These are phyloP conservation scores for Aphanomyces invadans DNA, from an alignment of 352 stramenopile genomes.

Conservation along the genomic window DNA sequence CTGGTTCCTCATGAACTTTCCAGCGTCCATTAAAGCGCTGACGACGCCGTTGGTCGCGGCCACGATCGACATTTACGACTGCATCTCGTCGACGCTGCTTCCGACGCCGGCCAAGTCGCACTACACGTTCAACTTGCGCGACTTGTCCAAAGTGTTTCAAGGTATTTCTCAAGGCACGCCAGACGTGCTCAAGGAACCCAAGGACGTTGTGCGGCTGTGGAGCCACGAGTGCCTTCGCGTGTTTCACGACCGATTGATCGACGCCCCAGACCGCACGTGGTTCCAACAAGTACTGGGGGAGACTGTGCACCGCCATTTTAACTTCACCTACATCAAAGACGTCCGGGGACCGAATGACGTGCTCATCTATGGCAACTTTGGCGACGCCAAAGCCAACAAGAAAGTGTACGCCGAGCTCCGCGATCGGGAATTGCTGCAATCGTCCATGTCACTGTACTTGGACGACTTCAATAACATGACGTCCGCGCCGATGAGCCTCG, in stretches of 20 bases:
- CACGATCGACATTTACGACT: constrained; percentile 91
- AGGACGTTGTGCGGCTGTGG: constrained; percentile 85
- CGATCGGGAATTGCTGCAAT: constrained; percentile 67
- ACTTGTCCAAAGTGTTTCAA: constrained; percentile 91
- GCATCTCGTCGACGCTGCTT: constrained; percentile 81
- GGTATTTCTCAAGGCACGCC: constrained; percentile 78
- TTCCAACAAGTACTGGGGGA: constrained; percentile 63
- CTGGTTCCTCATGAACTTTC: constrained; percentile 85
- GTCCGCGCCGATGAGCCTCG: constrained; percentile 88
- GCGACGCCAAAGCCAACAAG: constrained; percentile 52
- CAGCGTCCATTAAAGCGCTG: constrained; percentile 71
- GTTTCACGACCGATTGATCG: constrained; percentile 87
- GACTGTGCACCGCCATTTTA: constrained; percentile 72
- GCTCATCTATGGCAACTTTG: constrained; percentile 88
- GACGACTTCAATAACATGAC: constrained; percentile 95
- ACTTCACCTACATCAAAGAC: constrained; percentile 59
- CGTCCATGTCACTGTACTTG: constrained; percentile 87
- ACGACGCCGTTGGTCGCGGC: constrained; percentile 57
- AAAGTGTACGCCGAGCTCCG: constrained; percentile 85
- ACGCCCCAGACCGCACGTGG: constrained; percentile 82
- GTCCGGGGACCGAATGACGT: constrained; percentile 53
- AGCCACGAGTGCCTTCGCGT: constrained; percentile 88
- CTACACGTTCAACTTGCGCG: constrained; percentile 92
- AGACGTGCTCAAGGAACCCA: constrained; percentile 72
- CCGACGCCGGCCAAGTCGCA: constrained; percentile 91